phyloP scores from a whole-genome alignment of 2,329 filamentous ascomycete species.

The Xylariaceae sp. region DNA sequence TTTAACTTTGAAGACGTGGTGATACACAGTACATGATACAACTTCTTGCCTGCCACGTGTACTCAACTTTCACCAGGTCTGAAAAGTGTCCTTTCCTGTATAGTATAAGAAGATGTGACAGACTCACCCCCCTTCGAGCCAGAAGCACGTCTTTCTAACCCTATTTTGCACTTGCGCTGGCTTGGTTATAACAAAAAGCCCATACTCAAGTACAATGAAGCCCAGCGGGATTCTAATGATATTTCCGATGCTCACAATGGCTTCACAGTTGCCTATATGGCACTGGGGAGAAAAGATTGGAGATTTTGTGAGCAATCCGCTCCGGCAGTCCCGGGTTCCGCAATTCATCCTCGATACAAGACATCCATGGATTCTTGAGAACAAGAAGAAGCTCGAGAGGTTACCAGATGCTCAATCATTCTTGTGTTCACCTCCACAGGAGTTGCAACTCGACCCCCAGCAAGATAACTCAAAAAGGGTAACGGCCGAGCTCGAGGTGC shows the following conservation, averaged over 20 bases:
- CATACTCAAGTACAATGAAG: too few relatives aligned
- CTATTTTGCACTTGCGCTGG: too few relatives aligned
- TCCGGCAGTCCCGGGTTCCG: conserved; percentile 8
- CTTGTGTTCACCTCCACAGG: background rate
- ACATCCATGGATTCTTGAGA: conserved; percentile 16
- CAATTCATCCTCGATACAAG: conserved; percentile 13
- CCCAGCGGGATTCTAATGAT: background rate
- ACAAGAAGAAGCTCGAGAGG: conserved; percentile 1
- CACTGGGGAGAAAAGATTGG: background rate
- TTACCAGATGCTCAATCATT: conserved; percentile 6
- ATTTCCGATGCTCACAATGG: background rate
- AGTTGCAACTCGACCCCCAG: background rate
- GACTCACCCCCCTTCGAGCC: too few relatives aligned
- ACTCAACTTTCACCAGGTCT: too few relatives aligned
- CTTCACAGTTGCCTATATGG: background rate
- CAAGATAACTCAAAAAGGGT: too few relatives aligned
- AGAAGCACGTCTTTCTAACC: too few relatives aligned
- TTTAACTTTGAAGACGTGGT: too few relatives aligned
- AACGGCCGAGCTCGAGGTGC: conserved; percentile 1
- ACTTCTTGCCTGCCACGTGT: too few relatives aligned
- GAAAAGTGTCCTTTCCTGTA: too few relatives aligned
- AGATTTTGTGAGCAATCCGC: conserved; percentile 4
- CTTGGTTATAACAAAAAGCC: too few relatives aligned
- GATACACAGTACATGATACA: too few relatives aligned
- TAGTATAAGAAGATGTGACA: too few relatives aligned